These are phyloP conservation scores for Ziziphus jujuba DNA, from an alignment of 306 rosid genomes.

Conservation along the genomic window DNA sequence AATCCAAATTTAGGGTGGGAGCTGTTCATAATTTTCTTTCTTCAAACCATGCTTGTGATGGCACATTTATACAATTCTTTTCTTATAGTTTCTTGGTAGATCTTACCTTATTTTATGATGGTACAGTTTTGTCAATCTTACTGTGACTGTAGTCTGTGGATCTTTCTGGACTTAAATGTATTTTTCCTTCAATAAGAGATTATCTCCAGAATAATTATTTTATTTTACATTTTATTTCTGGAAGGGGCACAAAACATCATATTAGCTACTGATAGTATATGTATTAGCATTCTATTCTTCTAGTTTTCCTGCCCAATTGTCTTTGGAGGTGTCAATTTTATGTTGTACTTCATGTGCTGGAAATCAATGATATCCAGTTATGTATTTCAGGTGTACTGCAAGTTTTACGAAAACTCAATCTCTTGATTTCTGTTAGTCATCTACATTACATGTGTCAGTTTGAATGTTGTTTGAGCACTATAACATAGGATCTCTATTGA, in stretches of 20 bases:
- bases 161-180: too few species aligned
- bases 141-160: neutral
- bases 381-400: neutral
- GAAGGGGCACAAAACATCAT: too few species aligned
- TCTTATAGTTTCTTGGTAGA: constrained; percentile 9
- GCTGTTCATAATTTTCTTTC: neutral
- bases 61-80: neutral
- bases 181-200: too few species aligned
- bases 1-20: too few species aligned
- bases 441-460: neutral
- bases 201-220: too few species aligned
- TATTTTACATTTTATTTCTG: too few species aligned
- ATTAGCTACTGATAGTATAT: too few species aligned
- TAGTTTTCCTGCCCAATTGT: neutral
- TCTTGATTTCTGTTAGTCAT: neutral
- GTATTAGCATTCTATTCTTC: neutral
- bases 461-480: neutral
- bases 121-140: neutral
- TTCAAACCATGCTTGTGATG: neutral
- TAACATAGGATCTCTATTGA: neutral
- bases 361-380: neutral
- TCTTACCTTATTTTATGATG: neutral
- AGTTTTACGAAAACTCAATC: neutral
- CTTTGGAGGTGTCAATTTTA: neutral
- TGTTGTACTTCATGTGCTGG: neutral